Evolutionary conservation across 1,284 basidiomycete genomes (phyloP).

Genomic region (Moesziomyces sp.): DNA sequence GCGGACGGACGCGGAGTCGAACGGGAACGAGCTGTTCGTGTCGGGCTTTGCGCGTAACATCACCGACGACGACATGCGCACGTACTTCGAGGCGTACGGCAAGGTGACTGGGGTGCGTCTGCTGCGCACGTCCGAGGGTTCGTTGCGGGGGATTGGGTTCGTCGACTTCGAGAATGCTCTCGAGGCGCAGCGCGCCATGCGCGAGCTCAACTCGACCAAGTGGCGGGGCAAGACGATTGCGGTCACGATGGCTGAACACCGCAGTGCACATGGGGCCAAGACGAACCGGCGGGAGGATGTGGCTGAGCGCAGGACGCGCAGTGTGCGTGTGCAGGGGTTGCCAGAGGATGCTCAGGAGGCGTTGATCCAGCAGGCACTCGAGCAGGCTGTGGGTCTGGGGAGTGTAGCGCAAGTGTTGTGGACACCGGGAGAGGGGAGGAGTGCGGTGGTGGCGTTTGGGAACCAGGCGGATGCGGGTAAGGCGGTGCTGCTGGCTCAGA

Average conservation of each 20-base stretch:
- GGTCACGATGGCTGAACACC: slow-evolving; percentile 49
- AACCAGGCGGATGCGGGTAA: slow-evolving; percentile 47
- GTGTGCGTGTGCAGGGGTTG: slow-evolving; percentile 48
- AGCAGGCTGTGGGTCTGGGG: slow-evolving; percentile 42
- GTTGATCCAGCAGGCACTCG: slow-evolving; percentile 64
- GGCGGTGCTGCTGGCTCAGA: slow-evolving; percentile 34
- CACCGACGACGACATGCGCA: slow-evolving; percentile 78
- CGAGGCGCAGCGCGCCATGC: slow-evolving; percentile 62
- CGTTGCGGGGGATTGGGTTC: slow-evolving; percentile 88
- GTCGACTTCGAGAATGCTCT: slow-evolving; percentile 78
- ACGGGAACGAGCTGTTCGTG: slow-evolving; percentile 85
- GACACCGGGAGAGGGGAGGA: slow-evolving; percentile 34
- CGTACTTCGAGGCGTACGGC: slow-evolving; percentile 80
- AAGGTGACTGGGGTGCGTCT: slow-evolving; percentile 82
- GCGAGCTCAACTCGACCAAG: slow-evolving; percentile 54
- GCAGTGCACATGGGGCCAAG: slow-evolving; percentile 9
- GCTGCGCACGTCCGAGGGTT: slow-evolving; percentile 77
- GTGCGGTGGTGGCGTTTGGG: slow-evolving; percentile 51
- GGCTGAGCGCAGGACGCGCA: slow-evolving; percentile 28
- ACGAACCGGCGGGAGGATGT: neutral
- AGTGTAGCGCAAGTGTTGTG: slow-evolving; percentile 56
- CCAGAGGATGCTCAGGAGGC: slow-evolving; percentile 65
- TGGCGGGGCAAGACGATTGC: slow-evolving; percentile 56
- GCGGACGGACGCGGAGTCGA: slow-evolving; percentile 82
- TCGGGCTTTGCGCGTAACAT: slow-evolving; percentile 82